Conservation (phyloP, 139 green algal genomes). For the Micractinium sp. region DNA sequence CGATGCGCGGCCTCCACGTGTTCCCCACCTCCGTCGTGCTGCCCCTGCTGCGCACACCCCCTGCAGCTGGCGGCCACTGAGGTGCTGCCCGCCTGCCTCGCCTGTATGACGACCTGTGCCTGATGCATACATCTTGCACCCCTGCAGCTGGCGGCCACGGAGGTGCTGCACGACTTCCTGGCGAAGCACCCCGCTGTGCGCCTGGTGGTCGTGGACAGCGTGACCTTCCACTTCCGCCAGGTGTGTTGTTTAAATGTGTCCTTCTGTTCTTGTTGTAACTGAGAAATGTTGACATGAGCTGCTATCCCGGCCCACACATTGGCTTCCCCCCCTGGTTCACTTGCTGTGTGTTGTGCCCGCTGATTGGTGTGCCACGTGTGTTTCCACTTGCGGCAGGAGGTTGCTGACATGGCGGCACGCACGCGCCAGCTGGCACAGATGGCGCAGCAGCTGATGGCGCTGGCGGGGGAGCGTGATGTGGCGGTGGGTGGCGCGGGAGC, state of each 20-base stretch:
- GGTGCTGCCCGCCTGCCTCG: not conserved
- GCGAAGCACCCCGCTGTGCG: constrained; percentile 53
- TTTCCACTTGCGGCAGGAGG: constrained; percentile 67
- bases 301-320: no score
- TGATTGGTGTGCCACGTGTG: not conserved
- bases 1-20: no score
- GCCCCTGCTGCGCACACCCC: no score
- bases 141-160: constrained; percentile 72
- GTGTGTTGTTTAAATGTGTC: not conserved
- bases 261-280: not conserved
- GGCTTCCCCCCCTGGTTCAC: not conserved
- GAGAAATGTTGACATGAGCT: no score
- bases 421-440: constrained; percentile 79
- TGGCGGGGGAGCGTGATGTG: constrained; percentile 73
- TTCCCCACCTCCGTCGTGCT: no score
- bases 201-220: constrained; percentile 87
- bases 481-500: constrained; percentile 58
- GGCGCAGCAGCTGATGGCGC: constrained; percentile 78
- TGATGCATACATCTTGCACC: not conserved
- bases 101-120: no score
- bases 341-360: not conserved
- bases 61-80: no score
- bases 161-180: constrained; percentile 68
- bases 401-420: constrained; percentile 77
- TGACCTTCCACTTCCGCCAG: constrained; percentile 91